phyloP scores from a whole-genome alignment of 768 basidiomycete genomes.

The Strobilomyces confusus region DNA sequence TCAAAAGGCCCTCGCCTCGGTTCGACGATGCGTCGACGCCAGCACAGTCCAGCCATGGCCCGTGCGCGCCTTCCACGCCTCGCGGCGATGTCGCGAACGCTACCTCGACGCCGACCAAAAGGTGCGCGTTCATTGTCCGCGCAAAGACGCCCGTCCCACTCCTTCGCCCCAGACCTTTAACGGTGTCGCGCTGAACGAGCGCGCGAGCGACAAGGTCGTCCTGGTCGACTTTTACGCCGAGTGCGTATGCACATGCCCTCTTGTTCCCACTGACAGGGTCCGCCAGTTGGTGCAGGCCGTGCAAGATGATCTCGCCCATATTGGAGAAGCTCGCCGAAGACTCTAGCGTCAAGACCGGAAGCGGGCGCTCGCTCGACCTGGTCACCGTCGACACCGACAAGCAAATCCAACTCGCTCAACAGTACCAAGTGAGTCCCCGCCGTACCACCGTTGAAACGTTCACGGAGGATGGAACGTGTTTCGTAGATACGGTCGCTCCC shows the following conservation, averaged over 20 bases:
- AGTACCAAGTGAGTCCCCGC: conserved; percentile 40
- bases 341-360: conserved; percentile 41
- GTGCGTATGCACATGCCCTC: conserved; percentile 39
- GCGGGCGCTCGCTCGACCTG: conserved; percentile 60
- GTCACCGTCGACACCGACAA: conserved; percentile 65
- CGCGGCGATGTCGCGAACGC: conserved; percentile 30
- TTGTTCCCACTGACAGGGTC: conserved; percentile 1
- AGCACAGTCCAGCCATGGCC: conserved; percentile 23
- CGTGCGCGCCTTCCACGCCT: conserved; percentile 38
- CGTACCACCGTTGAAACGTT: background rate
- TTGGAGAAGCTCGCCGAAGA: conserved; percentile 56
- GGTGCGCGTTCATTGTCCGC: conserved; percentile 29
- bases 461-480: background rate
- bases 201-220: conserved; percentile 48
- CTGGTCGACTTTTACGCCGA: conserved; percentile 81
- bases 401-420: conserved; percentile 45
- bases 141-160: background rate
- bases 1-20: conserved; percentile 1
- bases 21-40: conserved; percentile 3
- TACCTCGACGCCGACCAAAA: conserved; percentile 44
- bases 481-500: conserved; percentile 69
- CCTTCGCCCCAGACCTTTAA: conserved; percentile 33
- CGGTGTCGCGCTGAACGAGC: conserved; percentile 26
- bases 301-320: conserved; percentile 67
- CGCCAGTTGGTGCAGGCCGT: conserved; percentile 75